Evolutionary conservation across 495 filamentous ascomycete genomes (phyloP).

Genomic region (Pyrenopolyporus hunteri): DNA sequence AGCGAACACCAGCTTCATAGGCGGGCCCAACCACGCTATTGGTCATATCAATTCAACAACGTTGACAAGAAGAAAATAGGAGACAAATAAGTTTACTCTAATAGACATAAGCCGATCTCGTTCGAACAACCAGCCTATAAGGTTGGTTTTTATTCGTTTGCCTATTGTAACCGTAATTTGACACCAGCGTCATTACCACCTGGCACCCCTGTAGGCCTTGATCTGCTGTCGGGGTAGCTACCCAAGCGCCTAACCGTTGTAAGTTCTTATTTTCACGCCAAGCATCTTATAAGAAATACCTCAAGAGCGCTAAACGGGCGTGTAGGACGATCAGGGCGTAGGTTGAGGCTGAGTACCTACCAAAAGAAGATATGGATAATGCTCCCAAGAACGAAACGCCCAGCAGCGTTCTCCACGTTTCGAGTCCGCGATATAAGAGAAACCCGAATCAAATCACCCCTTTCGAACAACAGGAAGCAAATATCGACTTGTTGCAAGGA

Average conservation of each 20-base stretch:
- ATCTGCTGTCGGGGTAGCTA: not conserved
- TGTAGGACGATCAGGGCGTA: too few relatives aligned
- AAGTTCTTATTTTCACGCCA: too few relatives aligned
- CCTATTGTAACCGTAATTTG: slow-evolving; percentile 16
- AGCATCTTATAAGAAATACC: too few relatives aligned
- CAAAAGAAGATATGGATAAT: too few relatives aligned
- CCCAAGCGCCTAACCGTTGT: too few relatives aligned
- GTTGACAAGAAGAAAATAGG: not conserved
- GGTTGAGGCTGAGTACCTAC: not conserved
- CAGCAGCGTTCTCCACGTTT: slow-evolving; percentile 16
- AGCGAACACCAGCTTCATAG: too few relatives aligned
- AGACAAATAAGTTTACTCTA: not conserved
- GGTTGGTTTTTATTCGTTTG: slow-evolving; percentile 9
- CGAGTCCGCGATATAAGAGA: not conserved
- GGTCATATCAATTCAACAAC: not conserved
- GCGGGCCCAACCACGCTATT: not conserved
- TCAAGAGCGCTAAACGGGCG: not conserved
- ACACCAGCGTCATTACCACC: not conserved
- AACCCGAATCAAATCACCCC: not conserved
- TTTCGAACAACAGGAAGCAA: not conserved
- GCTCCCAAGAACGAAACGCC: not conserved
- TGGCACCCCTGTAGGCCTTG: not conserved
- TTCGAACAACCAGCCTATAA: slow-evolving; percentile 18
- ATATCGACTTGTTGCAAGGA: not conserved
- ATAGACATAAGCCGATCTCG: not conserved